Conservation (phyloP, 306 rosid genomes). For the Vachellia collinsii region DNA sequence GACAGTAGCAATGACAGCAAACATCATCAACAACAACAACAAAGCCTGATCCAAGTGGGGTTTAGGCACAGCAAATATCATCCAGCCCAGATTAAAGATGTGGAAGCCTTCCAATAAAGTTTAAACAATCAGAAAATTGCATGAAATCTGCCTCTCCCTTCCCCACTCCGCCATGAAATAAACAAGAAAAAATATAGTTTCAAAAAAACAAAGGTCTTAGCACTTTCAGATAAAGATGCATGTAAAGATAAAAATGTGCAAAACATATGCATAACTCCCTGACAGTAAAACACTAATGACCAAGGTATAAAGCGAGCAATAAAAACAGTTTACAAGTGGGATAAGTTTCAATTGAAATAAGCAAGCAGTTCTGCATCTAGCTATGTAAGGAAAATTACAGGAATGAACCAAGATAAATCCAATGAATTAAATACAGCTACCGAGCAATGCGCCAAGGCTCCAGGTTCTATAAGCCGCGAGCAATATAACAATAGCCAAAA, state of each 20-base stretch:
- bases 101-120: not conserved
- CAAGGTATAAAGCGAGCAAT: not conserved
- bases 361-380: not conserved
- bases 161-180: not conserved
- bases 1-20: constrained; percentile 7
- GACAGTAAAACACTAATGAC: not conserved
- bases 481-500: not conserved
- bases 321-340: not conserved
- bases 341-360: not conserved
- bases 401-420: not conserved
- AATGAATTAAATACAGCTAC: not conserved
- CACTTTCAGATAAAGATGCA: constrained; percentile 1
- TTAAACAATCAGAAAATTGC: not conserved
- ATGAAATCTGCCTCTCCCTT: constrained; percentile 16
- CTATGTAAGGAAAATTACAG: not conserved
- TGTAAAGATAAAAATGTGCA: not conserved
- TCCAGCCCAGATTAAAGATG: not conserved
- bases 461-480: not conserved
- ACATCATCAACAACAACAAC: not conserved
- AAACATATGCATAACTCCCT: not conserved
- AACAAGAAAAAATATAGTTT: not conserved
- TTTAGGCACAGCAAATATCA: not conserved
- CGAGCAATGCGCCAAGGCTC: not conserved
- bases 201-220: not conserved
- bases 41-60: too few species aligned